Percentiles rank a stretch among this genome's conserved stretches.
These are phyloP conservation scores for Sordariomycetes sp. DNA, from an alignment of 2,329 filamentous ascomycete species.

Conservation along the genomic window DNA sequence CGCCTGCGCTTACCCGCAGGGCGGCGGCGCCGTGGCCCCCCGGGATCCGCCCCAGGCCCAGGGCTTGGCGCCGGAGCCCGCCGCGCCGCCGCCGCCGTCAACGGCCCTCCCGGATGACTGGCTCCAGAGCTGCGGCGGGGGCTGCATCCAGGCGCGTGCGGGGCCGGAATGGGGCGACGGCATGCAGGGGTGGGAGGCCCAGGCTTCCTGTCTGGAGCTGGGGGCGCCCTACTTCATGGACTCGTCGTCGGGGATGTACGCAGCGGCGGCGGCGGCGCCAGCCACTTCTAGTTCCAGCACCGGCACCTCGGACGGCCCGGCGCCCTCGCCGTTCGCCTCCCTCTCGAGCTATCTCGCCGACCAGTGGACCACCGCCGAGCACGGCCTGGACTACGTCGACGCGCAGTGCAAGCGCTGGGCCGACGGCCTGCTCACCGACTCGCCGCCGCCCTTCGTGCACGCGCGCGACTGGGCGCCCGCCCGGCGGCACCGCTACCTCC, in stretches of 20 bases:
- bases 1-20: background rate
- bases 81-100: background rate
- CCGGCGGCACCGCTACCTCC: background rate
- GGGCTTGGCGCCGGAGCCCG: background rate
- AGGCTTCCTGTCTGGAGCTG: too few species aligned
- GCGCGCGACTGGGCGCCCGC: background rate
- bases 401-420: background rate
- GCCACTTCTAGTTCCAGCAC: too few species aligned
- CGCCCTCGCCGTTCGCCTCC: background rate
- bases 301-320: background rate
- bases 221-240: too few species aligned
- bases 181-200: too few species aligned
- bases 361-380: background rate
- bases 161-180: too few species aligned
- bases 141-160: too few species aligned
- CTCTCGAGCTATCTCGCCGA: background rate
- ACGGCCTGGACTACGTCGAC: background rate
- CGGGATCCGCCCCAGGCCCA: background rate
- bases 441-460: background rate
- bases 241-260: too few species aligned
- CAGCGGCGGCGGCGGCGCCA: too few species aligned
- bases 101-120: too few species aligned
- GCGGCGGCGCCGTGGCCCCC: background rate
- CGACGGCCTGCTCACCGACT: background rate
- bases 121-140: too few species aligned